Evolutionary conservation across 352 stramenopile species (phyloP).

Genomic region (Phytopythium helicoides): DNA sequence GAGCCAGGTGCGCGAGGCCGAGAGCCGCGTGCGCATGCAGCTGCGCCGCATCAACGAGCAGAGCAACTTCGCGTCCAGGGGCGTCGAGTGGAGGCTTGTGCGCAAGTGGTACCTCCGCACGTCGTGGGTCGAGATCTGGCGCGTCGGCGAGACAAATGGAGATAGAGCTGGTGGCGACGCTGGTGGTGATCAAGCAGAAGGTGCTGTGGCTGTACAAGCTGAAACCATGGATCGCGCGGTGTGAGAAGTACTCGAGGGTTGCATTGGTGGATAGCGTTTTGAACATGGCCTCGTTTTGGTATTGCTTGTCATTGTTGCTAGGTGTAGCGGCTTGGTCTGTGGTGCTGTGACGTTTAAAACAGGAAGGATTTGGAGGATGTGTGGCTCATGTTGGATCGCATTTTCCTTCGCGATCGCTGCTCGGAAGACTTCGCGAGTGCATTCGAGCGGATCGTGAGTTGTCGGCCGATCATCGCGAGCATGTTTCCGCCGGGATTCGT

Average conservation of each 20-base stretch:
- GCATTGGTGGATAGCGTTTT: too few species aligned
- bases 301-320: too few species aligned
- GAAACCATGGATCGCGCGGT: conserved; percentile 5
- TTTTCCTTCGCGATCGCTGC: conserved; percentile 22
- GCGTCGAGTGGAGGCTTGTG: conserved; percentile 66
- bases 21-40: conserved; percentile 60
- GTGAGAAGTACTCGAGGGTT: not conserved
- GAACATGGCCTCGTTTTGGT: too few species aligned
- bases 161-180: not conserved
- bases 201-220: not conserved
- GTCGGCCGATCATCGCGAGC: not conserved
- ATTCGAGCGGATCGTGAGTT: conserved; percentile 1
- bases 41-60: conserved; percentile 71
- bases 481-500: conserved; percentile 1
- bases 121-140: conserved; percentile 69
- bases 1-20: conserved; percentile 70
- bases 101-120: conserved; percentile 64
- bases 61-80: conserved; percentile 45
- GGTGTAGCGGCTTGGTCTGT: too few species aligned
- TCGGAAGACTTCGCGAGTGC: conserved; percentile 3
- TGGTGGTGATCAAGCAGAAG: not conserved
- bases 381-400: conserved; percentile 14
- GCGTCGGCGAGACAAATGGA: not conserved
- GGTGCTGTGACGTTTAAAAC: conserved; percentile 14
- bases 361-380: conserved; percentile 45